A percentile compares a stretch with the other conserved stretches of the same genome.
phyloP scores from a whole-genome alignment of 2,329 filamentous ascomycete species.

The Xylogone sp. region DNA sequence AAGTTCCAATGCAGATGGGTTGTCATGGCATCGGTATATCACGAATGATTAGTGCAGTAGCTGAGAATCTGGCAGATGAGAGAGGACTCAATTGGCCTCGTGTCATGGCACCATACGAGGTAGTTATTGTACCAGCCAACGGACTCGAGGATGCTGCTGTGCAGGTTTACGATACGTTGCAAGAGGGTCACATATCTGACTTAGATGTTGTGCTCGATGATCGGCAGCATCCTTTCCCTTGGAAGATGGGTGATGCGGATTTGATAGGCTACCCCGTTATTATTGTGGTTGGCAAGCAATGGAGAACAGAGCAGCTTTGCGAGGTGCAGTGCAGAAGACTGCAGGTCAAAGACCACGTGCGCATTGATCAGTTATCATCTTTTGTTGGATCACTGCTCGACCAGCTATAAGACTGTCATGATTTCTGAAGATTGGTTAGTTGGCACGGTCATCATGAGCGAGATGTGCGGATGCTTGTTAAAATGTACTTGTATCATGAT shows the following conservation, averaged over 20 bases:
- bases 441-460: too few relatives aligned
- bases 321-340: conserved; percentile 29
- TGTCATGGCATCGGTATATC: conserved; percentile 95
- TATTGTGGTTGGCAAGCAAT: conserved; percentile 72
- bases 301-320: conserved; percentile 36
- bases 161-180: conserved; percentile 61
- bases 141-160: conserved; percentile 44
- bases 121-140: conserved; percentile 57
- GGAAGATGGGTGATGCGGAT: conserved; percentile 90
- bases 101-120: conserved; percentile 80
- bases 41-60: conserved; percentile 82
- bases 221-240: conserved; percentile 62
- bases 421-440: too few relatives aligned
- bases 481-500: too few relatives aligned
- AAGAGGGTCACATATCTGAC: conserved; percentile 3
- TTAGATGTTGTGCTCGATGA: conserved; percentile 75
- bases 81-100: conserved; percentile 84
- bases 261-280: conserved; percentile 83
- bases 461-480: too few relatives aligned
- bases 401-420: conserved; percentile 4
- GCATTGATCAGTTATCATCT: conserved; percentile 12
- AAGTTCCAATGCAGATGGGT: conserved; percentile 78
- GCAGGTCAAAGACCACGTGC: conserved; percentile 16
- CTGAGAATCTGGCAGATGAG: conserved; percentile 67
- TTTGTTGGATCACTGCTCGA: conserved; percentile 6